A percentile compares a stretch with the other conserved stretches of the same genome.
phyloP scores from a whole-genome alignment of 2,329 filamentous ascomycete genomes.

The Aspergillus quadricinctus region DNA sequence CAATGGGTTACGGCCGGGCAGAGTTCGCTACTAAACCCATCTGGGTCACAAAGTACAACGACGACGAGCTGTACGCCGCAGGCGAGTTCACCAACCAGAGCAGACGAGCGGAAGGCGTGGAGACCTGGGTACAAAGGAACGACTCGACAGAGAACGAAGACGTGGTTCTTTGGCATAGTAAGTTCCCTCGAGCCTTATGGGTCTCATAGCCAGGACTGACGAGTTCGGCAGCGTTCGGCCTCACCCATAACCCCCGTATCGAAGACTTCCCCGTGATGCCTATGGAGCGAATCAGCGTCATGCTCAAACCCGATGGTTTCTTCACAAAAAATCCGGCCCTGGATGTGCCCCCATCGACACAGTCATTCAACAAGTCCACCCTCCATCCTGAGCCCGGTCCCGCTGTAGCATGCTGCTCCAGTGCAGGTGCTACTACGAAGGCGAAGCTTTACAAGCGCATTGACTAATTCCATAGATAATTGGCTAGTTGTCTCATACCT shows the following conservation, averaged over 20 bases:
- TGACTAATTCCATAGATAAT: slow-evolving; percentile 12
- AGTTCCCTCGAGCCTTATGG: slow-evolving; percentile 8
- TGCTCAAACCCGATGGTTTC: slow-evolving; percentile 49
- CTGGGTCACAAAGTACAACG: slow-evolving; percentile 53
- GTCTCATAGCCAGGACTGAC: slow-evolving; percentile 6
- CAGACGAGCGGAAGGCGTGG: slow-evolving; percentile 50
- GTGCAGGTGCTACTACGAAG: slow-evolving; percentile 16
- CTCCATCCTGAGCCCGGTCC: slow-evolving; percentile 23
- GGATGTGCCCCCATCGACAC: slow-evolving; percentile 42
- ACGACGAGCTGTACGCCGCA: slow-evolving; percentile 51
- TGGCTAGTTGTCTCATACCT: background rate
- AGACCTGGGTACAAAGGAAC: slow-evolving; percentile 47
- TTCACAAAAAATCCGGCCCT: slow-evolving; percentile 50
- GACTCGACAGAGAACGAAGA: slow-evolving; percentile 47
- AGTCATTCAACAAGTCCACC: slow-evolving; percentile 40
- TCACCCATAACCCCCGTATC: slow-evolving; percentile 61
- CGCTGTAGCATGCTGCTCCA: slow-evolving; percentile 16
- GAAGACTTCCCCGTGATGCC: slow-evolving; percentile 70
- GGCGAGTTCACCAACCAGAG: slow-evolving; percentile 57
- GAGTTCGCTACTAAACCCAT: slow-evolving; percentile 54
- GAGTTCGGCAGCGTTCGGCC: slow-evolving; percentile 40
- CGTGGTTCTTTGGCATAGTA: slow-evolving; percentile 38
- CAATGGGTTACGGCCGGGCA: slow-evolving; percentile 47
- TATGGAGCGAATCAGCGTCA: slow-evolving; percentile 49
- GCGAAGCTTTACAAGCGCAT: slow-evolving; percentile 30